Evolutionary conservation across 805 yeast species (phyloP), one percentile per base, ranked within the genome.

Genomic region (Yarrowia deformans): DNA sequence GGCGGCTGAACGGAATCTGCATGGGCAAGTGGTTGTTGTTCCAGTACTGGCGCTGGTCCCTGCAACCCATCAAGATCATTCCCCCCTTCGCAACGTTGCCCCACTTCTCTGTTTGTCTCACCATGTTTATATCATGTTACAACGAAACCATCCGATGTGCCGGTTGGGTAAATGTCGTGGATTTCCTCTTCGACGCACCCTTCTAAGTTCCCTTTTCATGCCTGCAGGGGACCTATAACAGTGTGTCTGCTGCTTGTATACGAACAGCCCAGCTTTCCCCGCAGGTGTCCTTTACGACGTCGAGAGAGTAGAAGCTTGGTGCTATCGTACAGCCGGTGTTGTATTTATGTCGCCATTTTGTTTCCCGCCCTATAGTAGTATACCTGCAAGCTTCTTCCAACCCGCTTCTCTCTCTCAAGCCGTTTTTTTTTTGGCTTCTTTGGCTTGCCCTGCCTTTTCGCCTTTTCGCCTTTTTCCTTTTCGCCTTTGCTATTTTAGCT

Each of bases 211-310:
- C 42, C 56, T 52, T 32, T 34, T 9, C 42, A n/a, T 19, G 29
- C 35, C 60, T 54, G 60, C 60, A 54, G 58, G 58, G 43, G 43
- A 54, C 40, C 45, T 54, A 54, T 37, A 52, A 35, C 58, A 35
- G 35, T 19, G 54, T 16, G 16, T 10, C 16, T 16, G 40, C 19
- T 35, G 58, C 32, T 35, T 32, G 18, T 29, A 45, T 45, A 29
- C 12, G 18, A 29, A 46, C 34, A 14, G 14, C 14, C n/a, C 35
- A 50, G 52, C n/a, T 0, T 52, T 35, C 58, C 58, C 58, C 58
- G 34, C 54, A 49, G 14, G 29, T 2, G 29, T 23, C 29, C 29
- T 23, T 23, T 4, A 23, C 29, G 29, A 23, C 29, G 29, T 23
- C 29, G 29, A 23, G 29, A 23, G 29, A 23, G 29, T 23, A 4